Evolutionary conservation across 139 green algal genomes (phyloP), one percentile per base, ranked within the genome.

Genomic region (Nannochloris sp.): DNA sequence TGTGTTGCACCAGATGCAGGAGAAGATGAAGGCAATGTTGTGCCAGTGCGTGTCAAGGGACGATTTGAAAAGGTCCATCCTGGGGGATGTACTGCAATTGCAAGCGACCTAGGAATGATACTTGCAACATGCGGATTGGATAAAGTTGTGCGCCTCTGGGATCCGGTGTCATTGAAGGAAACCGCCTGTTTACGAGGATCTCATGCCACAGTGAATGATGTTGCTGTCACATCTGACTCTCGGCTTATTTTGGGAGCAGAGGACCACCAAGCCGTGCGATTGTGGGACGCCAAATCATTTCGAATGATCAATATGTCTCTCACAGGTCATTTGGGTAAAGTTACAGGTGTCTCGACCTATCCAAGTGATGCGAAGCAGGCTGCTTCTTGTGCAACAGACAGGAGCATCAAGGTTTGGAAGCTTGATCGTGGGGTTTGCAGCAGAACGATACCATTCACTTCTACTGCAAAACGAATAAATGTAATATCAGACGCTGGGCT

Each of bases 121-220:
- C 65, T 86, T 18, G 85, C 85, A 11, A 87, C 57, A 21, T 85
- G 78, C 48, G 85, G 85, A 2, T 66, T 73, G 1, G 82, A 91
- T 74, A 80, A 75, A 24, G 58, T 60, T 1, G 84, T 91, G 10
- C 67, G 73, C 27, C 43, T 87, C 2, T 91, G 85, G 85, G 85
- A 91, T 48, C 44, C 64, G 0, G 44, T 37, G n/a, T 56, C 24
- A 0, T 62, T 60, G 16, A 55, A 54, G 10, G 49, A 25, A 3
- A 67, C 23, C 6, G 12, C 67, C 43, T 48, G 60, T 8, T 50
- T 74, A 8, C 71, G 75, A 49, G 85, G 85, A 29, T 46, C 70
- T 5, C 64, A 66, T 37, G 70, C 72, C 57, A 64, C 61, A 34
- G 34, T 77, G n/a, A 77, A 77, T 40, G 58, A 37, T 27, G 73